Percentiles rank a stretch among this genome's conserved stretches.
phyloP scores from a whole-genome alignment of 2,329 filamentous ascomycete species.

The Torrubiellomyces zombiae region DNA sequence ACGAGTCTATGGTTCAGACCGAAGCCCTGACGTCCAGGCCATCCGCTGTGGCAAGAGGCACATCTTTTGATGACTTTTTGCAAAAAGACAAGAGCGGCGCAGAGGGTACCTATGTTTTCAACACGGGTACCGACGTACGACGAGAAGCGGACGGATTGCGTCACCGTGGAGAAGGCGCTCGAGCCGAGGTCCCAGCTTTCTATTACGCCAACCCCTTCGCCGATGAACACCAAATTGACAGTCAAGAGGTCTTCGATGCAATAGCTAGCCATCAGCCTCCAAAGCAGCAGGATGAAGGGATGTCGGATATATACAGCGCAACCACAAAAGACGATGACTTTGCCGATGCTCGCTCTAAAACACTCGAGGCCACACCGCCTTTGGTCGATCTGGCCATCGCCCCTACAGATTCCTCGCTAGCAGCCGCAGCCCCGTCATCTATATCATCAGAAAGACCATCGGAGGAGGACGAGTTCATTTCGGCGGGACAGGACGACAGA shows the following conservation, averaged over 20 bases:
- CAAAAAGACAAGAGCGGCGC: slow-evolving; percentile 32
- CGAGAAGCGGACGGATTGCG: slow-evolving; percentile 28
- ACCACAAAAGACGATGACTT: slow-evolving; percentile 28
- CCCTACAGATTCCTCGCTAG: slow-evolving; percentile 6
- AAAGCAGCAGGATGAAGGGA: slow-evolving; percentile 28
- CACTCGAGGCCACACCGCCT: slow-evolving; percentile 11
- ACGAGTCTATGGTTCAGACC: neutral
- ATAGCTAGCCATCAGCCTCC: too few relatives aligned
- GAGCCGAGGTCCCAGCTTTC: slow-evolving; percentile 23
- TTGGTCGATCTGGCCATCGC: slow-evolving; percentile 17
- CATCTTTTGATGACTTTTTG: slow-evolving; percentile 44
- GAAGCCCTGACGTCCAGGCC: neutral
- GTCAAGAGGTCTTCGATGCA: slow-evolving; percentile 25
- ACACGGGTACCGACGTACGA: slow-evolving; percentile 32
- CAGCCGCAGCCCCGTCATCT: too few relatives aligned
- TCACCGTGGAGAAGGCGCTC: slow-evolving; percentile 28
- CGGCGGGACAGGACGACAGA: slow-evolving; percentile 29
- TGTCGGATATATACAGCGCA: slow-evolving; percentile 40
- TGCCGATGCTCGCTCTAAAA: slow-evolving; percentile 8
- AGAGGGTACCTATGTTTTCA: slow-evolving; percentile 39
- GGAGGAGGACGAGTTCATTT: slow-evolving; percentile 31
- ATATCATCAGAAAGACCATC: too few relatives aligned
- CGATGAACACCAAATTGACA: slow-evolving; percentile 36
- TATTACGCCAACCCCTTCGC: slow-evolving; percentile 42
- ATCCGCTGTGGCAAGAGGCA: slow-evolving; percentile 11